Evolutionary conservation across 768 basidiomycete species (phyloP), one percentile per base, ranked within the genome.

Genomic region (Pleurotus tuber-regium): DNA sequence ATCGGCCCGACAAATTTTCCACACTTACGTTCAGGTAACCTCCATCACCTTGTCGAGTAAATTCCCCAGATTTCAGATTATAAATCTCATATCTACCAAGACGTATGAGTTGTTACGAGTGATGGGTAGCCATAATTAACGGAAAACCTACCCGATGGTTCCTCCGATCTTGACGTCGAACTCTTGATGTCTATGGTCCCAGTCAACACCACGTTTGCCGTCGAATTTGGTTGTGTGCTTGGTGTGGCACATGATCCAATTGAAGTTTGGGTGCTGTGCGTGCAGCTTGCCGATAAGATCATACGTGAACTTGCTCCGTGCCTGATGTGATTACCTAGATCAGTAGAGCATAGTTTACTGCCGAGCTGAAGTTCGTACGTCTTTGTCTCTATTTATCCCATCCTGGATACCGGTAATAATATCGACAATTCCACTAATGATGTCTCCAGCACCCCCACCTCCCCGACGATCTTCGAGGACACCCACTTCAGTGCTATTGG

Each of bases 141-240:
- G n/a, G n/a, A n/a, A 31, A 31, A 48, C 50, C 3, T 38, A 54
- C 54, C 54, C 54, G 18, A 54, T 43, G 5, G 54, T 54, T 31
- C 54, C 54, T 9, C 39, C 39, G 12, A 39, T 28, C 30, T 54
- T 40, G 49, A 54, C 31, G 26, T 54, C 54, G 14, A 54, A 43
- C 50, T 54, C 54, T 23, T 54, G 49, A 26, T 54, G 54, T 30
- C 54, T 42, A 40, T 54, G 54, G 18, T 54, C 49, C 49, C 49
- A 54, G 33, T 54, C 49, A 4, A 42, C 33, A 14, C 54, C 50
- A 4, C 49, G 35, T 21, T 23, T 16, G 5, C 54, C 54, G 23
- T 28, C 41, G 21, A 39, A 54, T 18, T 41, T 28, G 40, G 36
- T 28, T 23, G 21, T 24, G 19, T 54, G 54, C n/a, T 39, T 42